Evolutionary conservation across 2,329 filamentous ascomycete species (phyloP).

Genomic region (Aspergillus candidus): DNA sequence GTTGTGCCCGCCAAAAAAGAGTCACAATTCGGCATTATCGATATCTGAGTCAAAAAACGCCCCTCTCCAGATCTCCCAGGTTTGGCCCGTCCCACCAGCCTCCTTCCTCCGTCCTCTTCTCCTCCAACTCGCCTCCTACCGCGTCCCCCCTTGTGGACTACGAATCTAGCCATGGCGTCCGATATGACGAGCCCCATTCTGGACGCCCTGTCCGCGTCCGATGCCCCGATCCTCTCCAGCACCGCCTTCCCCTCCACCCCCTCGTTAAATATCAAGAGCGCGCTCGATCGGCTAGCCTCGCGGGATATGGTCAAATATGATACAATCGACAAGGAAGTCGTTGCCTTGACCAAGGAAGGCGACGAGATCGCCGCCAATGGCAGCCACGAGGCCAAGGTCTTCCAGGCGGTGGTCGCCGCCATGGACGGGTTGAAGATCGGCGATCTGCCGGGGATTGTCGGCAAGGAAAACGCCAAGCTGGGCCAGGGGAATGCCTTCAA

Average conservation of each 20-base stretch:
- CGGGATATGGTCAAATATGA: conserved; percentile 84
- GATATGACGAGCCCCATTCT: conserved; percentile 63
- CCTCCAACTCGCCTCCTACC: not conserved
- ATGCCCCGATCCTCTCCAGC: conserved; percentile 58
- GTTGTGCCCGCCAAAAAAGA: conserved; percentile 21
- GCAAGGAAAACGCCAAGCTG: conserved; percentile 50
- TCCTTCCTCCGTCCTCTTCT: conserved; percentile 10
- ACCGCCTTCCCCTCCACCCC: conserved; percentile 62
- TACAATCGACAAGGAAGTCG: conserved; percentile 72
- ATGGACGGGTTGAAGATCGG: conserved; percentile 75
- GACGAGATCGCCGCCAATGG: conserved; percentile 66
- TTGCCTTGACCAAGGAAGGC: conserved; percentile 67
- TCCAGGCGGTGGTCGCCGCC: conserved; percentile 64
- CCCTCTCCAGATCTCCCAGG: conserved; percentile 2
- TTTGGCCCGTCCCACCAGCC: conserved; percentile 2
- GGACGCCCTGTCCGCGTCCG: conserved; percentile 56
- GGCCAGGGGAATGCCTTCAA: conserved; percentile 95
- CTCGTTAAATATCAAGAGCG: conserved; percentile 71
- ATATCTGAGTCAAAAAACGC: conserved; percentile 11
- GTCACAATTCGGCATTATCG: conserved; percentile 25
- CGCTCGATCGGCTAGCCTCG: conserved; percentile 76
- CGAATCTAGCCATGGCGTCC: conserved; percentile 35
- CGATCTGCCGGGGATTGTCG: conserved; percentile 53
- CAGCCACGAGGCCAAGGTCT: conserved; percentile 77
- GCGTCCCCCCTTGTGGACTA: conserved; percentile 13